Evolutionary conservation across 164 flowering plant species (phyloP).

Genomic region (Kingdonia uniflora): DNA sequence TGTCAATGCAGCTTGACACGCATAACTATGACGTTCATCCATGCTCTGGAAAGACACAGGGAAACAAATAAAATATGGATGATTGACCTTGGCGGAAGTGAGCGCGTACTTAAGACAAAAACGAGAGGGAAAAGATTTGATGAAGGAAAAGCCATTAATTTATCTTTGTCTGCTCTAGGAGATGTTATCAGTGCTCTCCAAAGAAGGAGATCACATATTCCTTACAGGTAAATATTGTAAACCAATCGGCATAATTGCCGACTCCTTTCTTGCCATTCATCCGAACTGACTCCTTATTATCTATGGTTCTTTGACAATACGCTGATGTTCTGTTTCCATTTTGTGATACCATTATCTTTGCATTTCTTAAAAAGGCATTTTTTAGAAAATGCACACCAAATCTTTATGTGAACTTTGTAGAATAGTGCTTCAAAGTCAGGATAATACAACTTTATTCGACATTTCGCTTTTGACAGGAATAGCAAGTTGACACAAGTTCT

Average conservation of each 20-base stretch:
- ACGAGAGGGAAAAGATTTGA: conserved; percentile 54
- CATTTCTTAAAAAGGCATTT: too few species aligned
- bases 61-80: conserved; percentile 55
- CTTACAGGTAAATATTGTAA: conserved; percentile 39
- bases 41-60: conserved; percentile 40
- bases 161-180: conserved; percentile 67
- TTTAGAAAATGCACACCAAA: too few species aligned
- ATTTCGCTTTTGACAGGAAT: conserved; percentile 38
- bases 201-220: conserved; percentile 36
- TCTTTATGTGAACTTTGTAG: too few species aligned
- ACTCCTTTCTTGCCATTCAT: neutral
- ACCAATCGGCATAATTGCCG: neutral
- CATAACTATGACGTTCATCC: conserved; percentile 27
- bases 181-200: conserved; percentile 64
- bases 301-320: too few species aligned
- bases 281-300: neutral
- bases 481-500: conserved; percentile 74
- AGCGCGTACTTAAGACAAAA: conserved; percentile 54
- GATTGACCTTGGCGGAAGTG: conserved; percentile 73
- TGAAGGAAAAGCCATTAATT: conserved; percentile 68
- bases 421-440: too few species aligned
- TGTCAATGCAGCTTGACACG: conserved; percentile 44
- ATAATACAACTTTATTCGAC: too few species aligned
- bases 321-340: too few species aligned
- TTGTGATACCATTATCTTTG: too few species aligned